Evolutionary conservation across 371 early-diverging fungal species (phyloP), one percentile per base, ranked within the genome.

Genomic region (Mortierella sp.): DNA sequence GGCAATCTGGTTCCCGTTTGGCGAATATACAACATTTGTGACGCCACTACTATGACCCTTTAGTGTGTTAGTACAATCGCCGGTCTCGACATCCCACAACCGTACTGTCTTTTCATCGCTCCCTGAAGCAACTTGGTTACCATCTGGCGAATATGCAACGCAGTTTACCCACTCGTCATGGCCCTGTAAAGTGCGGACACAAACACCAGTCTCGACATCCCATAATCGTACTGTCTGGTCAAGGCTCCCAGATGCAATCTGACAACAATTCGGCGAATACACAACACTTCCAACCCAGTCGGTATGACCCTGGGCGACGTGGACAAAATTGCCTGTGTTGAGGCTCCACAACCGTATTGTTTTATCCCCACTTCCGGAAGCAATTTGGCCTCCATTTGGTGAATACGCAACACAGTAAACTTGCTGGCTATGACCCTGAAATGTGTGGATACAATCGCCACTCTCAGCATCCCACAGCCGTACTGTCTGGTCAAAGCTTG

Each of bases 311-410:
- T 28, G 21, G 10, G 11, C 11, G 21, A 21, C 11, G 28, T 55
- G 41, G 47, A 77, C 83, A 83, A 83, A 65, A 4, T 32, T 24
- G 9, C 45, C 63, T 28, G 48, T 10, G n/a, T 24, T 28, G 8
- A 28, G 5, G 24, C 43, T 47, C 63, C 63, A 63, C 63, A 63
- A 28, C 13, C 45, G 21, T 10, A 63, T 32, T 10, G 63, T 47
- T 11, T 11, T 16, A 16, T 63, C 63, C 1, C 24, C 10, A 48
- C 63, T 28, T 4, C 47, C 47, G 5, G 63, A 43, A 13, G 63
- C 63, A 19, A 63, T 9, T 21, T 47, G 63, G 21, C 21, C 28
- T 11, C 48, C 63, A 13, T 11, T 28, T 24, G 63, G 63, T 40
- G 63, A 63, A 63, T 24, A 63, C 28, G 28, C 48, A 13, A 48